Base-by-base conservation (phyloP, 2,329 filamentous ascomycete species). In the Fusarium sp. region DNA sequence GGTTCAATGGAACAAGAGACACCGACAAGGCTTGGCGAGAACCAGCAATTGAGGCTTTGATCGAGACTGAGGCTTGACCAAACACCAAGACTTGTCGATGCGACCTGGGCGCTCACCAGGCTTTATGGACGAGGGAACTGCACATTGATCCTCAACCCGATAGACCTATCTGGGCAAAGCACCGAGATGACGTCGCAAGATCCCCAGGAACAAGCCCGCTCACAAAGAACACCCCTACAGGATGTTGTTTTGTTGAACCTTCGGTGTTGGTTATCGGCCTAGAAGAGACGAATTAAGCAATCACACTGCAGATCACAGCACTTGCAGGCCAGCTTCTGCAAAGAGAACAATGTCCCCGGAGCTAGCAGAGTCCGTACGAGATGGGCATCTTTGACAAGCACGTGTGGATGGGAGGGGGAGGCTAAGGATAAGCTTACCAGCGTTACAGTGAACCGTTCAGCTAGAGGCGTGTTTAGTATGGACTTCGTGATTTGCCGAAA, bases 401-500 rank as follows among this genome's bases (percentile, higher is more conserved):
- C 74, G 74, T 78, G 76, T 68, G 63, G 71, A 67, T 65, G 55
- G 72, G 74, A 76, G 72, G 64, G 56, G 24, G 31, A 61, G 51
- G 61, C 61, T 48, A 45, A 67, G 65, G 30, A 65, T 53, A 72
- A 55, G 33, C 47, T 73, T 60, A 59, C 56, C 48, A 73, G 62
- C 42, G 67, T 73, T 55, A 48, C 45, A 72, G 44, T 63, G 18
- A 55, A 59, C 48, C 55, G 59, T 63, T 61, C 10, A 47, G 47
- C 61, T 65, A 57, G 65, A 66, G 56, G 75, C 75, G 75, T 77
- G 75, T 65, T 53, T 73, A 61, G 62, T 60, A 18, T 47, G 45
- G 45, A 50, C 50, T 47, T 48, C 70, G n/a, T 77, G 74, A 77
- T 77, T 77, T 77, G 75, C 58, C 54, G 39, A 58, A 61, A 36